Evolutionary conservation across 129 eudicot genomes (phyloP).

Genomic region (Pulicaria dysenterica): DNA sequence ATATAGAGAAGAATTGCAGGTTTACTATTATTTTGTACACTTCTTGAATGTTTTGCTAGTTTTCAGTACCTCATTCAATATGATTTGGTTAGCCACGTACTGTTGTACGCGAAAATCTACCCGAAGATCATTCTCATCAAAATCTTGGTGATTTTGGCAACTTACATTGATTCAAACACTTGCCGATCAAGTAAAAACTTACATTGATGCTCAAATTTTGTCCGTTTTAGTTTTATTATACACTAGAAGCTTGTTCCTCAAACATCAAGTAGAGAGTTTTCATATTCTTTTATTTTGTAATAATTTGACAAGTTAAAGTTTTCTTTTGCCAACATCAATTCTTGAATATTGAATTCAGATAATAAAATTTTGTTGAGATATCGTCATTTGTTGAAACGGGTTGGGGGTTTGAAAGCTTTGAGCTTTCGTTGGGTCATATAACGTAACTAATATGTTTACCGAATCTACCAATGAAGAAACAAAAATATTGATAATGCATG

Average conservation of each 20-base stretch:
- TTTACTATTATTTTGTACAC: constrained; percentile 2
- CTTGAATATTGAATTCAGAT: constrained; percentile 12
- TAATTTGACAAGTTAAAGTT: constrained; percentile 25
- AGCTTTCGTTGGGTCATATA: too few relatives aligned
- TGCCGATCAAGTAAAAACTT: background rate
- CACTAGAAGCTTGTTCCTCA: constrained; percentile 20
- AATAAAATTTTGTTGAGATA: constrained; percentile 21
- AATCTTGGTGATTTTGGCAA: constrained; percentile 66
- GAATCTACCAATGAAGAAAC: background rate
- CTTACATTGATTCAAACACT: background rate
- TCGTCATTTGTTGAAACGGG: background rate
- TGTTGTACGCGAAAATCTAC: constrained; percentile 88
- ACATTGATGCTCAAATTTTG: too few relatives aligned
- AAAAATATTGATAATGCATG: constrained; percentile 6
- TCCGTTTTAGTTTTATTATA: too few relatives aligned
- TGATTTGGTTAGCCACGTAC: constrained; percentile 59
- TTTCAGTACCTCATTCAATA: background rate
- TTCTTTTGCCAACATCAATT: constrained; percentile 2
- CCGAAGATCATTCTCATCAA: constrained; percentile 97
- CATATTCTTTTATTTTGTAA: constrained; percentile 29
- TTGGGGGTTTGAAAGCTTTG: too few relatives aligned
- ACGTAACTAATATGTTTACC: too few relatives aligned
- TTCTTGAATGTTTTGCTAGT: constrained; percentile 9
- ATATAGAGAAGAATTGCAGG: constrained; percentile 89
- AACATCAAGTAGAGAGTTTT: constrained; percentile 4